Base-by-base conservation (phyloP, 768 basidiomycete species). In the Stropharia rugosoannulata region DNA sequence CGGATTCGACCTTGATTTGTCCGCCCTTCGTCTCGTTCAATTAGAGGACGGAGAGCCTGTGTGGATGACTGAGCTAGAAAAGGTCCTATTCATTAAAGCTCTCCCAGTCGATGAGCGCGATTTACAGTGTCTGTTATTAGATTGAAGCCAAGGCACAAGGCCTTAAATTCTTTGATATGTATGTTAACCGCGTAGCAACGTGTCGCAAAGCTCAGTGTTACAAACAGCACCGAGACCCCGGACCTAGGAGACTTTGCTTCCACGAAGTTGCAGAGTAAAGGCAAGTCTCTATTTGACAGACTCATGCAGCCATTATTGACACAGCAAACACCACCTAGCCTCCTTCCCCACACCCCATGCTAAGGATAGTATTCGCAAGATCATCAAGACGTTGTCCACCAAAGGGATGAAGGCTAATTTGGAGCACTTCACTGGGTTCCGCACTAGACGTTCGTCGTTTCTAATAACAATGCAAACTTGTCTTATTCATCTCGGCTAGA, bases 21-120 rank as follows among this genome's bases (percentile, higher is more conserved):
- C 80, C 55, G 88, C 82, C 43, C 76, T 76, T 50, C 82, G 94
- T 49, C 80, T 95, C 51, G 85, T 96, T 49, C 83, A 93, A 68
- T 75, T 92, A 65, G 82, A 87, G 51, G 88, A 81, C 36, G 74
- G 84, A 64, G 74, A 75, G 10, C 87, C 91, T 3, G 80, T 87
- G 49, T 89, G 84, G 87, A 88, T 94, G 75, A 83, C 93, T 12
- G 95, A 97, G 71, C 72, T 89, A n/a, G 87, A 95, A 62, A 97
- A 96, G 86, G 90, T 89, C 25, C 50, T 35, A 18, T 29, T 18
- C 59, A 19, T 22, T 22, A 22, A 22, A 22, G 22, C 22, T 22
- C 22, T 2, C 22, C 22, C 22, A 22, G 22, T 22, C 22, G 22
- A 22, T 22, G 22, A 38, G 32, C 47, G 18, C 51, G 15, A 44